Base-by-base conservation (phyloP, 73 alveolate genomes). In the Blepharisma japonicum region DNA sequence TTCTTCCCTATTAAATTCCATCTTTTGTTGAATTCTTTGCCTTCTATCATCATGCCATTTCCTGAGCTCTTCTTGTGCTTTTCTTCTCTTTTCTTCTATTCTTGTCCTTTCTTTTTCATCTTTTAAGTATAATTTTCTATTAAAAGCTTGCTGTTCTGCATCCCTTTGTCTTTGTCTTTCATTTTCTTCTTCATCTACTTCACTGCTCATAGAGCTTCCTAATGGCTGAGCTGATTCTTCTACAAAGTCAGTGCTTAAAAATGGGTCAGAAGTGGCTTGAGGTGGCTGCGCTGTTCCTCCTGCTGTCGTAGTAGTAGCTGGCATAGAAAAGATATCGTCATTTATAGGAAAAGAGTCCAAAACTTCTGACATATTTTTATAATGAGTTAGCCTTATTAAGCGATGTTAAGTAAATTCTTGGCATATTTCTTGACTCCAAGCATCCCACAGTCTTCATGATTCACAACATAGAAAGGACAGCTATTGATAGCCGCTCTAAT, bases 141-240 rank as follows among this genome's bases (percentile, higher is more conserved):
- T n/a, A 14, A n/a, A 9, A 14, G 14, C 74, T 25, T 61, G 14
- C 47, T 61, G 14, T 5, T 61, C 74, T 9, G 2, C 14, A 48
- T 61, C 74, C 23, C 74, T 14, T 18, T 18, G 74, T 2, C 50
- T 25, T 25, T 61, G 86, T 68, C 68, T 56, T 70, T 79, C 84
- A 25, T 8, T 66, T 79, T 79, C 74, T 61, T 61, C 74, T 39
- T 18, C 18, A 8, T 61, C 49, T 25, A 14, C 74, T 61, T 32
- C 42, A 32, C 42, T 32, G 3, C 42, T 32, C 42, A 32, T 32
- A 32, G 42, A 32, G 42, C 42, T 32, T 3, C 42, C 42, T 1
- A 3, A 32, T 32, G 42, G 42, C 42, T 32, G 42, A 32, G 42
- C 42, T 32, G 42, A 32, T 32, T 32, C 42, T 32, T 32, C 42